Base-by-base conservation (phyloP, 495 filamentous ascomycete genomes). In the Tuber calosporum region DNA sequence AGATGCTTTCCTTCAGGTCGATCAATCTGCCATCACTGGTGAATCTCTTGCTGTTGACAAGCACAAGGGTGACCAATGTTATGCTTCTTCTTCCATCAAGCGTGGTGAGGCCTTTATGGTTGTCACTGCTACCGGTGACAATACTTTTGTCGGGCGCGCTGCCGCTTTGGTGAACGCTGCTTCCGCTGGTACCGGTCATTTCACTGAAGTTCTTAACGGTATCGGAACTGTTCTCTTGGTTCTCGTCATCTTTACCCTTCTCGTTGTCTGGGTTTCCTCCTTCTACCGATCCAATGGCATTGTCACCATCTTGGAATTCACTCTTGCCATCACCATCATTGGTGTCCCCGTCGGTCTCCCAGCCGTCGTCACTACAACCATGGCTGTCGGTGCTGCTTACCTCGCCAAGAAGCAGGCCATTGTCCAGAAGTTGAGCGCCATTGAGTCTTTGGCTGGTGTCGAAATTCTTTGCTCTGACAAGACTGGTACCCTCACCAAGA, bases 401-500 rank as follows among this genome's bases (percentile, higher is more conserved):
- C 87, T 97, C 74, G 93, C 93, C 73, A 93, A 92, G 85, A 95
- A 96, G 86, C 93, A 96, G 85, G 93, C 93, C 40, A 97, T 97
- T 80, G 93, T 97, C 80, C 93, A 97, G 86, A 97, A 96, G 86
- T 88, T 97, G 70, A 93, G 92, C 66, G 93, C 93, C 70, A 97
- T 97, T 75, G 93, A 97, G 85, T 97, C 93, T 36, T 85, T 97
- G 72, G 93, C 93, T 80, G 93, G 92, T 86, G 93, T 96, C 72
- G 93, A 97, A 85, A 96, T 97, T 83, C 89, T 97, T 75, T 97
- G 94, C 87, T 97, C 94, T 66, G 94, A 97, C 85, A 97, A 97
- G 87, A 96, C 93, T 69, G 92, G 93, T 90, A 96, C 90, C 73
- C 84, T 97, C 75, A 97, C 93, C 80, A 94, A 93, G 85, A 97